A percentile compares a stretch with the other conserved stretches of the same genome.
Conservation (phyloP, 306 rosid genomes). For the Lagenaria siceraria region DNA sequence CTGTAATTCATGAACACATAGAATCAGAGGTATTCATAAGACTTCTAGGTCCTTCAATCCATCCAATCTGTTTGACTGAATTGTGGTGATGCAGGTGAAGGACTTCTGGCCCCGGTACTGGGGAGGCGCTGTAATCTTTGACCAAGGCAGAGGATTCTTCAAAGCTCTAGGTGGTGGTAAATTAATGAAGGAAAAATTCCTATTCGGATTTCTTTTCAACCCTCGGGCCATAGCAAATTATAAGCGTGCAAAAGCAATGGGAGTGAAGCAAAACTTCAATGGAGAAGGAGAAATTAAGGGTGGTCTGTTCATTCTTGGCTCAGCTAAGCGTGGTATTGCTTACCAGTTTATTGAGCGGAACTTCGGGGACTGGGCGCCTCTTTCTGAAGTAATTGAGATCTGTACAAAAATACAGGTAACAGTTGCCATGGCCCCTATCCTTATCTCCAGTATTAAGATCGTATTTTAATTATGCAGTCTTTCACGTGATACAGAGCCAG, state of each 20-base stretch:
- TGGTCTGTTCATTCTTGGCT: constrained; percentile 63
- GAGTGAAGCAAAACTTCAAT: constrained; percentile 47
- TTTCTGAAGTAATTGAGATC: constrained; percentile 64
- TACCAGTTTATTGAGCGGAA: constrained; percentile 87
- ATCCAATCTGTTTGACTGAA: constrained; percentile 13
- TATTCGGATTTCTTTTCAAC: constrained; percentile 70
- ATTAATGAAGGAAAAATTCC: constrained; percentile 60
- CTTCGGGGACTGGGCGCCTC: constrained; percentile 92
- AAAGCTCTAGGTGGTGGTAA: constrained; percentile 89
- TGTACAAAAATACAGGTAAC: constrained; percentile 61
- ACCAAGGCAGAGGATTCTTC: constrained; percentile 44
- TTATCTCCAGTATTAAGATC: not conserved
- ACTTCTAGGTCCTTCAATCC: constrained; percentile 10
- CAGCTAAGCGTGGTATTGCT: constrained; percentile 63
- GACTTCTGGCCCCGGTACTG: constrained; percentile 91
- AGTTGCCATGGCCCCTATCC: not conserved
- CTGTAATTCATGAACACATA: constrained; percentile 73
- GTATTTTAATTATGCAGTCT: constrained; percentile 13
- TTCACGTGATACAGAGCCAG: constrained; percentile 38
- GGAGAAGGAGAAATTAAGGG: constrained; percentile 96
- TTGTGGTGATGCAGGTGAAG: constrained; percentile 35
- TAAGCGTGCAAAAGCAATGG: constrained; percentile 64
- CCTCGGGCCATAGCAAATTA: constrained; percentile 62
- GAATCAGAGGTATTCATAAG: constrained; percentile 53
- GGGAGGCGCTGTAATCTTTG: constrained; percentile 76